phyloP scores from a whole-genome alignment of 2,329 filamentous ascomycete genomes.

The Stemphylium beticola region DNA sequence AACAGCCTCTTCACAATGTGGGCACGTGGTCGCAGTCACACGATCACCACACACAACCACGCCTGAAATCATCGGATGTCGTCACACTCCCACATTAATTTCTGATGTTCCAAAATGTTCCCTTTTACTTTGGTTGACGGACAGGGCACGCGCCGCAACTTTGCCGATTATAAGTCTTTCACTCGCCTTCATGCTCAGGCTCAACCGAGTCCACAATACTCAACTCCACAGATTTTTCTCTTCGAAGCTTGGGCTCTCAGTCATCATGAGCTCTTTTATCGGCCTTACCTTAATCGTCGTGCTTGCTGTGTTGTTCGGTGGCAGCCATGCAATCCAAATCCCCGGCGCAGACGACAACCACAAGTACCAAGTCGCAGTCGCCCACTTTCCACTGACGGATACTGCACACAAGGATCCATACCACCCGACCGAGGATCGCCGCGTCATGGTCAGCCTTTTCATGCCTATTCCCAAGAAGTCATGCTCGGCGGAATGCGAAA shows the following conservation, averaged over 20 bases:
- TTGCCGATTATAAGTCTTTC: neutral
- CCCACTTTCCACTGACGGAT: conserved; percentile 20
- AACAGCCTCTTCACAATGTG: neutral
- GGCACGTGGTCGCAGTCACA: conserved; percentile 1
- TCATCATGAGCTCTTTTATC: neutral
- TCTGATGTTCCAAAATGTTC: neutral
- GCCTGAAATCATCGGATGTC: neutral
- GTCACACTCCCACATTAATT: neutral
- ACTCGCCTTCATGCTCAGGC: neutral
- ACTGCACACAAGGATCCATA: conserved; percentile 10
- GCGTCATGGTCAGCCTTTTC: conserved; percentile 32
- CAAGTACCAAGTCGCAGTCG: conserved; percentile 22
- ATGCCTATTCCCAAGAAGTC: conserved; percentile 21
- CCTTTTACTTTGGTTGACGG: neutral
- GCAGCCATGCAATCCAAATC: conserved; percentile 14
- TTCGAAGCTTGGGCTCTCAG: neutral
- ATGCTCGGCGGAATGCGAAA: conserved; percentile 20
- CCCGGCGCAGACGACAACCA: conserved; percentile 24
- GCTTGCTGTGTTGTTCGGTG: neutral
- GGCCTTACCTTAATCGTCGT: neutral
- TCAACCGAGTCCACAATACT: neutral
- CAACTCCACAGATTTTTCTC: neutral
- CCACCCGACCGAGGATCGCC: conserved; percentile 6
- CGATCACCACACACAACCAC: neutral
- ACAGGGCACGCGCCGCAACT: neutral